Conservation (phyloP, 768 basidiomycete genomes). For the Termitomyces sp. region DNA sequence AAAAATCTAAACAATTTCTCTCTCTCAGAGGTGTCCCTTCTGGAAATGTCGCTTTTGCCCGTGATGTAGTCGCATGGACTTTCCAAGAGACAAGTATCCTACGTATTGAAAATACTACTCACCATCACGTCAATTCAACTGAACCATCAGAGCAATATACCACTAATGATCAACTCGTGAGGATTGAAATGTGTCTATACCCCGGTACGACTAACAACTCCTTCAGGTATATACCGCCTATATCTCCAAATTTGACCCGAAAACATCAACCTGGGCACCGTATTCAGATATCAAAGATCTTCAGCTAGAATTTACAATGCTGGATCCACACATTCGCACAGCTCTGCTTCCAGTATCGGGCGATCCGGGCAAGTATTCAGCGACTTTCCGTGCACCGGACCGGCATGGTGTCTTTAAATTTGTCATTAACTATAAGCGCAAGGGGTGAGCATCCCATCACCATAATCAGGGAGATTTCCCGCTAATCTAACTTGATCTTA, state of each 20-base stretch:
- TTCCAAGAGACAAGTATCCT: conserved; percentile 85
- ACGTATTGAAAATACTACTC: conserved; percentile 68
- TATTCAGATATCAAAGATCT: conserved; percentile 70
- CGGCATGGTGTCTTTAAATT: conserved; percentile 99
- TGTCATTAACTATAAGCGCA: conserved; percentile 83
- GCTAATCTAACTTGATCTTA: conserved; percentile 3
- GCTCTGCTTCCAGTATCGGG: conserved; percentile 55
- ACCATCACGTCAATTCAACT: conserved; percentile 64
- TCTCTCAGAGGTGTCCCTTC: conserved; percentile 47
- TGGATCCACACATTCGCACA: conserved; percentile 93
- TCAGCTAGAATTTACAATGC: conserved; percentile 97
- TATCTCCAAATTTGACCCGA: conserved; percentile 63
- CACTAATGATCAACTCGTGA: conserved; percentile 78
- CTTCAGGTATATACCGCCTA: conserved; percentile 65
- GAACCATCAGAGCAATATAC: conserved; percentile 70
- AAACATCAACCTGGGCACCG: conserved; percentile 58
- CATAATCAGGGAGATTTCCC: not conserved
- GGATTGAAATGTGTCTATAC: conserved; percentile 12
- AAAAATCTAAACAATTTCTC: not conserved
- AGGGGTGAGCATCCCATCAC: conserved; percentile 51
- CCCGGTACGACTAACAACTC: conserved; percentile 2
- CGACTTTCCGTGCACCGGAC: conserved; percentile 88
- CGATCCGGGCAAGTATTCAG: conserved; percentile 62
- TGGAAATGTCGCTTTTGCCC: conserved; percentile 70
- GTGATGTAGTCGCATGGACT: conserved; percentile 80